A percentile compares a stretch with the other conserved stretches of the same genome.
These are phyloP conservation scores for Polygonum maritimum DNA, from an alignment of 148 eudicot genomes.

Conservation along the genomic window DNA sequence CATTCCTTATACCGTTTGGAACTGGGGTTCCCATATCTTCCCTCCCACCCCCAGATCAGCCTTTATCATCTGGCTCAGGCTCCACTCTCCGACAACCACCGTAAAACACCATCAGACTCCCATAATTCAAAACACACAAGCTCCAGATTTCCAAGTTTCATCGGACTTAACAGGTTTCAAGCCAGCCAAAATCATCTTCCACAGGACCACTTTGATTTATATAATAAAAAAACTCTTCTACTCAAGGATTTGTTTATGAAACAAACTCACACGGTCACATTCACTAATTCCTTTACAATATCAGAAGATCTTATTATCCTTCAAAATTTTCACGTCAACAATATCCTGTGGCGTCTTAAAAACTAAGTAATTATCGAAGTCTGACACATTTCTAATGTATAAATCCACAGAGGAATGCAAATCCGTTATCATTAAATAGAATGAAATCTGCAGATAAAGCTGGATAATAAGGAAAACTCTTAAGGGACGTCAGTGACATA, in stretches of 20 bases:
- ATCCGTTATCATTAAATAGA: not conserved
- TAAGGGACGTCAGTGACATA: slow-evolving; percentile 22
- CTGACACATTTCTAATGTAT: not conserved
- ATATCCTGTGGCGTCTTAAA: not conserved
- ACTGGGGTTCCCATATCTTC: not conserved
- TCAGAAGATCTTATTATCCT: not conserved
- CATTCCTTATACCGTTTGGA: not conserved
- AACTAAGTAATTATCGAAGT: not conserved
- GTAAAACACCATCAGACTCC: not conserved
- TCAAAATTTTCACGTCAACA: not conserved
- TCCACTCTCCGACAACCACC: not conserved
- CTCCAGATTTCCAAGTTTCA: not conserved
- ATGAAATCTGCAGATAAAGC: not conserved
- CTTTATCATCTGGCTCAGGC: not conserved
- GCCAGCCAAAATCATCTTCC: not conserved
- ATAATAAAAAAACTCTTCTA: not conserved
- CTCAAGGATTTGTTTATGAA: not conserved
- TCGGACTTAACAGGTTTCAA: not conserved
- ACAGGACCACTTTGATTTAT: not conserved
- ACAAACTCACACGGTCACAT: no score
- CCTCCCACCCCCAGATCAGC: not conserved
- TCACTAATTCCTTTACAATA: not conserved
- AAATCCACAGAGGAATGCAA: not conserved
- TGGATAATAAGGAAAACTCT: slow-evolving; percentile 2
- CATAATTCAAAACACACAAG: not conserved